Conservation (phyloP, 2,329 filamentous ascomycete genomes). For the Pseudophaeomoniella oleicola region DNA sequence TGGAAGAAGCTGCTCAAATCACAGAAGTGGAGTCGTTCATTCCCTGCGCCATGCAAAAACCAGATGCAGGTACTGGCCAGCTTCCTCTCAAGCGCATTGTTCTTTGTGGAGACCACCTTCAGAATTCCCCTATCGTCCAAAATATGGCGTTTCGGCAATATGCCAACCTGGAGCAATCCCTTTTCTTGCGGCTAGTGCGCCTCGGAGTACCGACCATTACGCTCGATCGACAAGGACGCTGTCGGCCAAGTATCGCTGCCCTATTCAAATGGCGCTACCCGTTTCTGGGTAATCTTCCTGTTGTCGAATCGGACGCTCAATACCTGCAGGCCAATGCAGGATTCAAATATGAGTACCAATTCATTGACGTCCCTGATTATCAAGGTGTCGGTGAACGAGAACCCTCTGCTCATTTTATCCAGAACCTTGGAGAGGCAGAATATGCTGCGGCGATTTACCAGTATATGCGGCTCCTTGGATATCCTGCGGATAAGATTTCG, state of each 20-base stretch:
- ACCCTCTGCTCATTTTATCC: slow-evolving; percentile 85
- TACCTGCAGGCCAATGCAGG: slow-evolving; percentile 78
- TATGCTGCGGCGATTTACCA: slow-evolving; percentile 92
- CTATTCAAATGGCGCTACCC: slow-evolving; percentile 92
- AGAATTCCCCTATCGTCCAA: slow-evolving; percentile 93
- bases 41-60: slow-evolving; percentile 76
- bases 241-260: slow-evolving; percentile 70
- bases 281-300: slow-evolving; percentile 58
- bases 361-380: slow-evolving; percentile 89
- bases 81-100: slow-evolving; percentile 75
- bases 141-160: slow-evolving; percentile 89
- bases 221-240: slow-evolving; percentile 86
- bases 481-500: slow-evolving; percentile 68
- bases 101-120: slow-evolving; percentile 85
- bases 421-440: slow-evolving; percentile 93
- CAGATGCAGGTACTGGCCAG: slow-evolving; percentile 47
- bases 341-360: slow-evolving; percentile 89
- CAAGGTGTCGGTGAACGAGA: slow-evolving; percentile 79
- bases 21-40: slow-evolving; percentile 97
- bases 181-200: slow-evolving; percentile 82
- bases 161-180: slow-evolving; percentile 86
- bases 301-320: slow-evolving; percentile 52
- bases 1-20: slow-evolving; percentile 97
- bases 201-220: slow-evolving; percentile 83
- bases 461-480: slow-evolving; percentile 93